Evolutionary conservation across 306 rosid species (phyloP), one percentile per base, ranked within the genome.

Genomic region (Bauhinia variegata): DNA sequence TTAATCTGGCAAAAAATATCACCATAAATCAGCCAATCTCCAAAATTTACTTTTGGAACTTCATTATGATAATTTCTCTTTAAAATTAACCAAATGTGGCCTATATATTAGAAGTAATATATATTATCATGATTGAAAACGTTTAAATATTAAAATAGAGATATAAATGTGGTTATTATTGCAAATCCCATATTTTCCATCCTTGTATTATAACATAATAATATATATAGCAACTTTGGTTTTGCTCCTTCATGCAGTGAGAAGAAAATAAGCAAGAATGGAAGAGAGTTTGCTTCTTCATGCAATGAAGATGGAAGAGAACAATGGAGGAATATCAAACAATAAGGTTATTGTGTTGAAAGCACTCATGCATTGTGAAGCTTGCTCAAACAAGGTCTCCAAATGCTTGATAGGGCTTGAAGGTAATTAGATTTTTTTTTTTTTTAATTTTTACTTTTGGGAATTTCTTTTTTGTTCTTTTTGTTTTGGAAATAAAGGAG

Each of bases 351-450:
- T 88, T 41, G 81, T 91, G 63, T 63, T 91, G 75, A 91, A 91
- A 83, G 95, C 84, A 44, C 54, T 71, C n/a, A 71, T 91, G 79
- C 92, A 91, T 63, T 91, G 96, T 77, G 87, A 88, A 52, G 88
- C 83, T 58, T 91, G 97, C 77, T 66, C 84, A 3, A 46, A 15
- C 18, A 72, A 89, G 74, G 69, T 89, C 54, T 74, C 69, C 15
- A 78, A 48, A 56, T 88, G 95, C 72, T 79, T 87, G 82, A 88
- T 14, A 37, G 46, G 68, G 70, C 70, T 85, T 42, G 72, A 85
- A 14, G 97, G 97, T 91, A 60, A 50, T n/a, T 50, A 6, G 13
- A 36, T 0, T 56, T 66, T 46, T 0, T 14, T 11, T 52, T 32
- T 5, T 41, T 7, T 8, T 18, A 0, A 8, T 12, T 10, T 16